phyloP scores from a whole-genome alignment of 23 red algal genomes.

The Gracilaria vermiculophylla region DNA sequence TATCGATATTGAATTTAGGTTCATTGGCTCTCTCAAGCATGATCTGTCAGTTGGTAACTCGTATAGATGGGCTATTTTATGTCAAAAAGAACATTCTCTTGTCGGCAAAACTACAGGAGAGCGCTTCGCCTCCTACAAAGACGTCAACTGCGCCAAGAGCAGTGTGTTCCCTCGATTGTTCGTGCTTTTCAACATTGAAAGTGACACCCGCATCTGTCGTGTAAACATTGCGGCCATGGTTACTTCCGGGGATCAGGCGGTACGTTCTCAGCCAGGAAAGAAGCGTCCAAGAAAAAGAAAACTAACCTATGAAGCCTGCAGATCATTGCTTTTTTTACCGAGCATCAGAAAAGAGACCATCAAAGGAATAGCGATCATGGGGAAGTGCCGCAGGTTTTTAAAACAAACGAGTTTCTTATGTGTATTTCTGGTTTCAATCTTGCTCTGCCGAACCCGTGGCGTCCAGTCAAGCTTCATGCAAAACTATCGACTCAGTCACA shows the following conservation, averaged over 20 bases:
- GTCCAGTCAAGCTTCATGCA: constrained; percentile 10
- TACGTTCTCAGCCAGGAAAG: background rate
- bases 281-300: background rate
- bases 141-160: too few relatives aligned
- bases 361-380: constrained; percentile 9
- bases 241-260: background rate
- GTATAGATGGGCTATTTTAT: too few relatives aligned
- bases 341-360: background rate
- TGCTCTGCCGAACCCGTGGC: constrained; percentile 12
- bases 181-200: too few relatives aligned
- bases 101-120: too few relatives aligned
- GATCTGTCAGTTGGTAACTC: background rate
- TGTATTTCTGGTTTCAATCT: constrained; percentile 16
- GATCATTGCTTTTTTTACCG: background rate
- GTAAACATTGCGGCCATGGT: background rate
- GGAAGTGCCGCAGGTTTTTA: constrained; percentile 36
- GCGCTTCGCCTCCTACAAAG: too few relatives aligned
- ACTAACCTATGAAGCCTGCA: background rate
- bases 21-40: background rate
- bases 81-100: too few relatives aligned
- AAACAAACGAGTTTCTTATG: constrained; percentile 15
- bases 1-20: too few relatives aligned
- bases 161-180: background rate
- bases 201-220: too few relatives aligned
- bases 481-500: background rate